Evolutionary conservation across 495 filamentous ascomycete genomes (phyloP), one percentile per base, ranked within the genome.

Genomic region (Aspergillus ostianus): DNA sequence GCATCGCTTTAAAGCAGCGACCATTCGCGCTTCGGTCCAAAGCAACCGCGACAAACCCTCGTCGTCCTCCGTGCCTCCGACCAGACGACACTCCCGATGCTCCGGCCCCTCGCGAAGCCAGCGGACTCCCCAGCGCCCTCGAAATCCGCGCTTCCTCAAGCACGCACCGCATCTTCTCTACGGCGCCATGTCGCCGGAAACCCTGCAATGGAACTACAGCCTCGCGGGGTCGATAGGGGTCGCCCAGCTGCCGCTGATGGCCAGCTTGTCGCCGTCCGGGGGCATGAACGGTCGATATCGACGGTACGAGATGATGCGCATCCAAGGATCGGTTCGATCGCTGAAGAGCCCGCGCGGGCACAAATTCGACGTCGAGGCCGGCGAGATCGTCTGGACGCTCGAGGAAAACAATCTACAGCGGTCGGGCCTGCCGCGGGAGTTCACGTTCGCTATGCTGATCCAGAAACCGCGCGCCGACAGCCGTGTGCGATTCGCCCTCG

Each of bases 391-490:
- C 13, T 84, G 80, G 81, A 79, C 80, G 0, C 67, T 84, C 1
- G 76, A 81, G 47, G 81, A 84, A 50, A 84, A 84, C 53, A 68
- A 58, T 30, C 65, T 82, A 13, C 80, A 84, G 60, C 69, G 70
- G 8, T 79, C 79, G 6, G 81, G 81, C 9, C 67, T 84, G 0
- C 81, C 81, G n/a, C 71, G 80, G 12, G 81, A 84, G 51, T 82
- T 84, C 56, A 82, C 80, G 18, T 82, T 84, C 63, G 77, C 80
- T 7, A 75, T 84, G 74, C 61, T 84, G 41, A 63, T 81, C n/a
- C 69, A 76, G 44, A 78, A 80, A 30, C 76, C 73, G 0, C 51
- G 60, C 3, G 65, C 68, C 7, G 61, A 73, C n/a, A 72, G 68
- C 51, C 59, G 59, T 0, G 47, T 77, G 3, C 53, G 53, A 1